Evolutionary conservation across 805 yeast genomes (phyloP).

Genomic region (Candida loeiensis): DNA sequence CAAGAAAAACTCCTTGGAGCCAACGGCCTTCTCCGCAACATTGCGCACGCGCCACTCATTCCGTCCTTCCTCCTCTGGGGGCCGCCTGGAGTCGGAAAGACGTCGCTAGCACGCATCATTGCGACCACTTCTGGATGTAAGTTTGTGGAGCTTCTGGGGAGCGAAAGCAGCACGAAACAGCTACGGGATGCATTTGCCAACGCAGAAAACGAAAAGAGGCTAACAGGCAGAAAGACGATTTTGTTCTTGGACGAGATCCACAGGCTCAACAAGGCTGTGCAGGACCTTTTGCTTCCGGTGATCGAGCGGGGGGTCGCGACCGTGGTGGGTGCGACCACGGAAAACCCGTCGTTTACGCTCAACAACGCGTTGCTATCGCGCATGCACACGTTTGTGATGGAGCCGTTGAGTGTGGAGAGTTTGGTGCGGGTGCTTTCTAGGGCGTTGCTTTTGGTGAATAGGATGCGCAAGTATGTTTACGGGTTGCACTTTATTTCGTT

Average conservation of each 20-base stretch:
- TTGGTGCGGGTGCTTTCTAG: conserved; percentile 32
- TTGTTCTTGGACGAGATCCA: conserved; percentile 44
- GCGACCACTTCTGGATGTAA: conserved; percentile 28
- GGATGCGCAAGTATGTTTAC: conserved; percentile 52
- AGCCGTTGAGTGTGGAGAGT: conserved; percentile 31
- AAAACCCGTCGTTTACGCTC: conserved; percentile 54
- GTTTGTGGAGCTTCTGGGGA: conserved; percentile 40
- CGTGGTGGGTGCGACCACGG: conserved; percentile 50
- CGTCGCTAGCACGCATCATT: conserved; percentile 39
- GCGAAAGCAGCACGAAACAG: conserved; percentile 34
- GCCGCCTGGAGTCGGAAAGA: conserved; percentile 44
- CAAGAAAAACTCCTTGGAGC: conserved; percentile 40
- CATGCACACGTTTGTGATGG: conserved; percentile 45
- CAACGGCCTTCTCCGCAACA: conserved; percentile 34
- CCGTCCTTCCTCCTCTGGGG: conserved; percentile 46
- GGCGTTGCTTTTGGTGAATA: conserved; percentile 49
- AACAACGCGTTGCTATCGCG: conserved; percentile 42
- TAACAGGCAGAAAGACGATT: conserved; percentile 31
- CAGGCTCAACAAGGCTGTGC: conserved; percentile 41
- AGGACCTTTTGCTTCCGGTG: conserved; percentile 40
- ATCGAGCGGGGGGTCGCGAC: conserved; percentile 39
- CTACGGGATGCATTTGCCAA: conserved; percentile 32
- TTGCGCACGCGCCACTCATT: conserved; percentile 30
- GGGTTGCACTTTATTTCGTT: conserved; percentile 50
- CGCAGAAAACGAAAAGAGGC: conserved; percentile 34